Conservation (phyloP, 257 asterid genomes). For the Penstemon davidsonii region DNA sequence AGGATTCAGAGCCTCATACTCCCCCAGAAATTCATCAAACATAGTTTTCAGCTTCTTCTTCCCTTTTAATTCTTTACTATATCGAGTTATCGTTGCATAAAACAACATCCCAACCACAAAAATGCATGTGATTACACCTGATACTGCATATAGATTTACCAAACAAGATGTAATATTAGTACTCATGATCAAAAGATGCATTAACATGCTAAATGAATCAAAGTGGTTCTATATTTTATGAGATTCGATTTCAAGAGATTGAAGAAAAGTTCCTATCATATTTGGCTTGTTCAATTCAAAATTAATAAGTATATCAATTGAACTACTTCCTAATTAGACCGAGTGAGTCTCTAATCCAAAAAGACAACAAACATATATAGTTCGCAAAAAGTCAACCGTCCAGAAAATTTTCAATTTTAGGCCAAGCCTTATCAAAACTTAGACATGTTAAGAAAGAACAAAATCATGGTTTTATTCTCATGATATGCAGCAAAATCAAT, state of each 20-base stretch:
- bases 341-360: not conserved
- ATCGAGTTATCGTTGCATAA: conserved; percentile 15
- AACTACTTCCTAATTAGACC: too few species aligned
- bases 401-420: not conserved
- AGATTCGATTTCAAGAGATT: not conserved
- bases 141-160: conserved; percentile 25
- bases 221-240: not conserved
- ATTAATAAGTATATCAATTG: too few species aligned
- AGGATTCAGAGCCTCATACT: conserved; percentile 19
- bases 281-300: not conserved
- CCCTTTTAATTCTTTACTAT: conserved; percentile 1
- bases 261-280: not conserved
- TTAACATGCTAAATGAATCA: not conserved
- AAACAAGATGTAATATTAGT: not conserved
- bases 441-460: not conserved
- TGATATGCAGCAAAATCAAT: not conserved
- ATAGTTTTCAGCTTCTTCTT: conserved; percentile 3
- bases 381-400: not conserved
- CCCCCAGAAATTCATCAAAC: conserved; percentile 17
- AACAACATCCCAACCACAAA: conserved; percentile 28
- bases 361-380: not conserved
- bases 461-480: not conserved
- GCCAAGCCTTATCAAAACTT: not conserved
- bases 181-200: not conserved
- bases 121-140: not conserved